Conservation (phyloP, 1,139 yeast species). For the Nadsonia starkeyi-henricii region DNA sequence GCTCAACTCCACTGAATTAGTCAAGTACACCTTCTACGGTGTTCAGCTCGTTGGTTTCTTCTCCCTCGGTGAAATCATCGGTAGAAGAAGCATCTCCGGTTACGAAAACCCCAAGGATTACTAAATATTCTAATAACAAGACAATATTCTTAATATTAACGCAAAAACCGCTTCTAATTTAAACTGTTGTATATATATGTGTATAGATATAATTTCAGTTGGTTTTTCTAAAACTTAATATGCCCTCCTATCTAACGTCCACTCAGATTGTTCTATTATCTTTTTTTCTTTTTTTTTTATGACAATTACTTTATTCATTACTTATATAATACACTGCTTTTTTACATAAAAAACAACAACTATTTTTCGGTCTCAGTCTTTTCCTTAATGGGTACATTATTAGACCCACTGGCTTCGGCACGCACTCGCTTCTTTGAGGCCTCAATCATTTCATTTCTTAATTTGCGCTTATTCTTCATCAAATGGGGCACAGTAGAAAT, state of each 20-base stretch:
- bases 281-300: too few species aligned
- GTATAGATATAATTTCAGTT: too few species aligned
- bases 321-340: too few species aligned
- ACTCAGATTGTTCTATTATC: too few species aligned
- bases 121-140: neutral
- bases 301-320: too few species aligned
- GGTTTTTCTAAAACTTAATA: too few species aligned
- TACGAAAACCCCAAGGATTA: slow-evolving; percentile 35
- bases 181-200: too few species aligned
- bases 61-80: slow-evolving; percentile 90
- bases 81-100: slow-evolving; percentile 85
- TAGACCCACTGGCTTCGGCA: neutral
- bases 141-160: neutral
- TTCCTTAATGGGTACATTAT: neutral
- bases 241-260: too few species aligned
- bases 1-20: slow-evolving; percentile 42
- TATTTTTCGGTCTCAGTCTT: too few species aligned
- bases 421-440: slow-evolving; percentile 50
- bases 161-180: too few species aligned
- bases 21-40: slow-evolving; percentile 62
- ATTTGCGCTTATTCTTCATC: slow-evolving; percentile 49
- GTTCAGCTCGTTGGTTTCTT: slow-evolving; percentile 83
- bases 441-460: slow-evolving; percentile 57
- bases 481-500: slow-evolving; percentile 80
- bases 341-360: too few species aligned